Percentiles rank a stretch among this genome's conserved stretches.
Evolutionary conservation across 2,329 filamentous ascomycete genomes (phyloP).

Genomic region (Samsoniella hepiali): DNA sequence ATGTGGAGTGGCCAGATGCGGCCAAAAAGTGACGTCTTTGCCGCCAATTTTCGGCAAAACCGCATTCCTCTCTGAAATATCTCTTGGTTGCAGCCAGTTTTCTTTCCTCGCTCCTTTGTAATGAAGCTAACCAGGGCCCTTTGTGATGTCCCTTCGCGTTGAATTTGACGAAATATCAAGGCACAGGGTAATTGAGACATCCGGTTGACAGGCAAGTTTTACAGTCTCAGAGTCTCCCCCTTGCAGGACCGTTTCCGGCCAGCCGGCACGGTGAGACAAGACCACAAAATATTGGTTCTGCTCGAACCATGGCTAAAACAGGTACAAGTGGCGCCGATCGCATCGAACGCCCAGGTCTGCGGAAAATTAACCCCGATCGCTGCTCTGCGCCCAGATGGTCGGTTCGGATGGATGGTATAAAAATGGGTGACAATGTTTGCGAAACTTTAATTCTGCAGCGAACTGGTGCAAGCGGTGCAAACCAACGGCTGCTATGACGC

Average conservation of each 20-base stretch:
- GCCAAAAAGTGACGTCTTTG: slow-evolving; percentile 4
- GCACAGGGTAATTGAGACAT: background rate
- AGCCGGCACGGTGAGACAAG: background rate
- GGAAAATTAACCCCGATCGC: background rate
- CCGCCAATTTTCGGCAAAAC: background rate
- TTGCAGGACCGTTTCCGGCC: slow-evolving; percentile 2
- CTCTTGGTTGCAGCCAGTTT: background rate
- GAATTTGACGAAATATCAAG: background rate
- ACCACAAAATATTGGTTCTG: background rate
- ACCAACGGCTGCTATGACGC: slow-evolving; percentile 14
- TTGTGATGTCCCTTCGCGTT: background rate
- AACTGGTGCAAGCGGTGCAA: background rate
- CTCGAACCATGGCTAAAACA: background rate
- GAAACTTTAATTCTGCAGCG: background rate
- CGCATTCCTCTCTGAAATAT: no score
- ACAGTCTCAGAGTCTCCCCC: no score
- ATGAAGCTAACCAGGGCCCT: background rate
- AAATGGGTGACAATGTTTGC: slow-evolving; percentile 6
- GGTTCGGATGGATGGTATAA: background rate
- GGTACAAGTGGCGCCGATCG: background rate
- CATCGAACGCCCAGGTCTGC: background rate
- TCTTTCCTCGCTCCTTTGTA: no score
- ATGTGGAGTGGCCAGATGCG: background rate
- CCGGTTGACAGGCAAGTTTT: background rate
- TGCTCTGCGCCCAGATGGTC: background rate